Base-by-base conservation (phyloP, 768 basidiomycete species). In the Gymnopilus junonius region DNA sequence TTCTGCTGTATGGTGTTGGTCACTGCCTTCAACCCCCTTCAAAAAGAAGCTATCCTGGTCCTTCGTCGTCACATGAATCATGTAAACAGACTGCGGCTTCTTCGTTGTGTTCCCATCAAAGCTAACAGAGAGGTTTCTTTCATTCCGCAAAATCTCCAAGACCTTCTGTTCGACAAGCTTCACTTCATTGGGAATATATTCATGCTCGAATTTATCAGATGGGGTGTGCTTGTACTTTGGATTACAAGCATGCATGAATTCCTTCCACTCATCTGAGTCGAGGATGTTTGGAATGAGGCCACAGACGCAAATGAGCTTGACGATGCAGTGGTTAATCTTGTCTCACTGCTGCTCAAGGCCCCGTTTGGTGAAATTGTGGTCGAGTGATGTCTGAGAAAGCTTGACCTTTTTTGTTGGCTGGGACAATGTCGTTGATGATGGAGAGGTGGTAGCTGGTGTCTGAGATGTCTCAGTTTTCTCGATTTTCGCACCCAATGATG, bases 231-330 rank as follows among this genome's bases (percentile, higher is more conserved):
- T 37, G 54, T 67, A 67, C 8, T 20, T 32, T 15, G 27, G 7
- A 39, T 70, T 69, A 21, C 64, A 53, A 5, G 23, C 66, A 20
- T 40, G 15, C 51, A 70, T 60, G 14, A 71, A 58, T 32, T 73
- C 71, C 51, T 70, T 69, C 72, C 72, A 73, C 55, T 72, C 71
- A 1, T 31, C 20, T 12, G 65, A 67, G 50, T 73, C 65, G 8
- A 73, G 48, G 31, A 73, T 40, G 37, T 64, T 63, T 4, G 69
- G 69, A 46, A 68, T 54, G 6, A 73, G 58, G 20, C 72, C 70
- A 17, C 62, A 32, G 31, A 69, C 66, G 62, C 72, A 73, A 46
- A 73, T 69, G 10, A 73, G 64, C 31, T 59, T 39, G 56, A 69
- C 61, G 40, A 72, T 67, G n/a, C 46, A 56, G 31, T 66, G 64